phyloP scores from a whole-genome alignment of 1,139 yeast genomes.

The Casaregolazyma lundiana region DNA sequence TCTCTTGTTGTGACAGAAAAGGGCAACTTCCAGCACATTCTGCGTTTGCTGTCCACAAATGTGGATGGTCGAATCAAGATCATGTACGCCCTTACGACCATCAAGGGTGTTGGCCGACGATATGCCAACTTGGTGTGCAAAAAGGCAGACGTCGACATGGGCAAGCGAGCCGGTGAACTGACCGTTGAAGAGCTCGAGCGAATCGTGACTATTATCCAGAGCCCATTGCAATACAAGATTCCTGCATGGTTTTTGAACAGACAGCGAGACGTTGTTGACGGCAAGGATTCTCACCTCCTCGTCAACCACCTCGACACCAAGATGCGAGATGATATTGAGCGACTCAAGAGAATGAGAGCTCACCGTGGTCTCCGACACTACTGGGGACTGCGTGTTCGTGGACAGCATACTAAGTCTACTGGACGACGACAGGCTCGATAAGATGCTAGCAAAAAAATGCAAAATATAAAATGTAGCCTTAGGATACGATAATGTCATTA shows the following conservation, averaged over 20 bases:
- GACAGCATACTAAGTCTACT: slow-evolving; percentile 99
- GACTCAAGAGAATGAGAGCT: slow-evolving; percentile 99
- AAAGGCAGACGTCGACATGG: slow-evolving; percentile 98
- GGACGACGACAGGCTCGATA: slow-evolving; percentile 62
- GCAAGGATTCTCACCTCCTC: slow-evolving; percentile 98
- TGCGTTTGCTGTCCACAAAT: slow-evolving; percentile 99
- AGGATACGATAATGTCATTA: slow-evolving; percentile 12
- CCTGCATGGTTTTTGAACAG: slow-evolving; percentile 99
- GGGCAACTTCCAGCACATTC: slow-evolving; percentile 99
- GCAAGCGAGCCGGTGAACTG: slow-evolving; percentile 99
- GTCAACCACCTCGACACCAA: slow-evolving; percentile 99
- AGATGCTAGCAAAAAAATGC: slow-evolving; percentile 1
- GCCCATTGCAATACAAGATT: slow-evolving; percentile 98
- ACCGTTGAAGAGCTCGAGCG: slow-evolving; percentile 99
- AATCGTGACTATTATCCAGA: slow-evolving; percentile 98
- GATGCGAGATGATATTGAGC: slow-evolving; percentile 99
- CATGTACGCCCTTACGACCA: slow-evolving; percentile 99
- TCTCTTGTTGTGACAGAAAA: slow-evolving; percentile 98
- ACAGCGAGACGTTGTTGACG: slow-evolving; percentile 97
- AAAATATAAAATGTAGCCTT: slow-evolving; percentile 8
- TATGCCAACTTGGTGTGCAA: slow-evolving; percentile 99
- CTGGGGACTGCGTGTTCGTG: slow-evolving; percentile 95
- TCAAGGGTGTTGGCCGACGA: slow-evolving; percentile 99
- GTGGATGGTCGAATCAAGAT: slow-evolving; percentile 99
- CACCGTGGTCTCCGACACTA: slow-evolving; percentile 99